Conservation (phyloP, 345 rosid genomes). For the Boechera stricta region DNA sequence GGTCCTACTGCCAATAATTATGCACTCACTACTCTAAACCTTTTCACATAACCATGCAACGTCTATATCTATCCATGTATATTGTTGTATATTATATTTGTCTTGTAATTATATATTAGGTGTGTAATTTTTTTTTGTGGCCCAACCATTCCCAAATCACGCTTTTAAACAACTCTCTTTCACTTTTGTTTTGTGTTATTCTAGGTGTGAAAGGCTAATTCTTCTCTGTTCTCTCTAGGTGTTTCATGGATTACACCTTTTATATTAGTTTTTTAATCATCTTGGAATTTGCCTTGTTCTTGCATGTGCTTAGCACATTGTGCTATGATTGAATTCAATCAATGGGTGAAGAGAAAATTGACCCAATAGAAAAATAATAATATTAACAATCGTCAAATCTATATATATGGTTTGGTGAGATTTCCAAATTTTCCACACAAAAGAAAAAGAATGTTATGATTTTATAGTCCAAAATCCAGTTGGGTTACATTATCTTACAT, state of each 20-base stretch:
- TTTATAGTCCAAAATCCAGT: conserved; percentile 31
- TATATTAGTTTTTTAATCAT: conserved; percentile 24
- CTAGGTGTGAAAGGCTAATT: conserved; percentile 35
- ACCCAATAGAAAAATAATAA: background rate
- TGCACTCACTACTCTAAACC: conserved; percentile 39
- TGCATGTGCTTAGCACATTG: conserved; percentile 21
- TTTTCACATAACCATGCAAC: conserved; percentile 36
- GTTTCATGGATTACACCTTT: conserved; percentile 43
- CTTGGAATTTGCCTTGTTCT: conserved; percentile 19
- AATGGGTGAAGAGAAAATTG: conserved; percentile 17
- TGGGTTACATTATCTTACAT: conserved; percentile 35
- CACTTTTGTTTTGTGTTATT: conserved; percentile 33
- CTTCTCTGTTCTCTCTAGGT: conserved; percentile 45
- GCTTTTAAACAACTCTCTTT: conserved; percentile 44
- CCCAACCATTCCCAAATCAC: conserved; percentile 38
- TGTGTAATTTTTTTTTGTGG: background rate
- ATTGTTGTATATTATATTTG: conserved; percentile 14
- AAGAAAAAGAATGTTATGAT: background rate
- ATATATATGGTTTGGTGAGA: conserved; percentile 36
- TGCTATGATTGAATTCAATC: conserved; percentile 37
- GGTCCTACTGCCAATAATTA: conserved; percentile 51
- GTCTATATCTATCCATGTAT: conserved; percentile 20
- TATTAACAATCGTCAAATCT: conserved; percentile 22
- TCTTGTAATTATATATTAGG: background rate
- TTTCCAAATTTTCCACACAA: background rate